phyloP scores from a whole-genome alignment of 2,329 filamentous ascomycete species.

The Aspergillus transmontanensis region DNA sequence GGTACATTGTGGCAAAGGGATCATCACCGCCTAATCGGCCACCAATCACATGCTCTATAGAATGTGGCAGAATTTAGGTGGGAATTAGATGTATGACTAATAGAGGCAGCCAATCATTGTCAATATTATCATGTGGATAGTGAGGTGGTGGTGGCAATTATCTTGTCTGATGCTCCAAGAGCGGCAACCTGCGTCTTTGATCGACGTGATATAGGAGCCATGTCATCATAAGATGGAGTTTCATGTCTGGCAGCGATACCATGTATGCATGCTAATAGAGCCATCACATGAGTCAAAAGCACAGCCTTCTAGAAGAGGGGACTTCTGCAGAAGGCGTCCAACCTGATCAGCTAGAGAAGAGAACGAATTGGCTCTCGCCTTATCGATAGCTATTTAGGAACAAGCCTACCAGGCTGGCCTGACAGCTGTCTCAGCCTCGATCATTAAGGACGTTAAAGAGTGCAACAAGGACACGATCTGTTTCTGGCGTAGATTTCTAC shows the following conservation, averaged over 20 bases:
- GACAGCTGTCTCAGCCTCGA: neutral
- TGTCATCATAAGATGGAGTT: neutral
- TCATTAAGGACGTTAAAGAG: neutral
- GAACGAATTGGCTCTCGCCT: neutral
- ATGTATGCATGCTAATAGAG: no score
- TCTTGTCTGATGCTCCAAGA: neutral
- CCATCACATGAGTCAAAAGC: no score
- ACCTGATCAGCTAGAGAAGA: neutral
- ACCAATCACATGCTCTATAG: neutral
- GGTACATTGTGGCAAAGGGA: neutral
- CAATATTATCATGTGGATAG: neutral
- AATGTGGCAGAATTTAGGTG: neutral
- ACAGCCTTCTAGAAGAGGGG: neutral
- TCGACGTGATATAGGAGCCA: neutral
- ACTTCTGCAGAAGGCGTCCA: neutral
- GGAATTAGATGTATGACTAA: neutral
- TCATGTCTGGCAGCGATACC: no score
- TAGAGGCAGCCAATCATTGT: neutral
- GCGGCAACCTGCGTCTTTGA: neutral
- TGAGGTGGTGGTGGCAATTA: neutral
- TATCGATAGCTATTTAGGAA: neutral
- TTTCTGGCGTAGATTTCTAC: neutral
- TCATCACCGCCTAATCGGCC: neutral
- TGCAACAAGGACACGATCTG: neutral
- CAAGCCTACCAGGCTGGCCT: neutral